Conservation (phyloP, 768 basidiomycete species). For the Boletus pseudo-olivaceus region DNA sequence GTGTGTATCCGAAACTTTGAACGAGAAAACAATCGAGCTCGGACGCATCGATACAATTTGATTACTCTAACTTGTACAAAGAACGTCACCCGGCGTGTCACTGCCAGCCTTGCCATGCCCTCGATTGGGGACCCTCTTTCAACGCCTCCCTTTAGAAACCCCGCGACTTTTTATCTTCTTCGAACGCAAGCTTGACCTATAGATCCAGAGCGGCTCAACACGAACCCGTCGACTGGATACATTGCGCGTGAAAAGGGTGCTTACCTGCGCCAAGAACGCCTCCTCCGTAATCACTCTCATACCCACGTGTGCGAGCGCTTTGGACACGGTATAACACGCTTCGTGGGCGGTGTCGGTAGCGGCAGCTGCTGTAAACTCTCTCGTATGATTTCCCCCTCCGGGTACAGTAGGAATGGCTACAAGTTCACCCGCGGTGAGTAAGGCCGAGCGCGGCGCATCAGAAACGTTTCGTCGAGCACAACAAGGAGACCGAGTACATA, state of each 20-base stretch:
- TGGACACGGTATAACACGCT: conserved; percentile 63
- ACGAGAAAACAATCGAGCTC: too few relatives aligned
- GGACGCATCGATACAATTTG: too few relatives aligned
- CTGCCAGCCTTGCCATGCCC: too few relatives aligned
- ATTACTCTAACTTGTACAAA: too few relatives aligned
- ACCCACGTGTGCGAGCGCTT: conserved; percentile 68
- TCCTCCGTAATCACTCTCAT: conserved; percentile 69
- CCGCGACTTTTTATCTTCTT: conserved; percentile 38
- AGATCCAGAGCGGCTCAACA: not conserved
- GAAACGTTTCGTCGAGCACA: not conserved
- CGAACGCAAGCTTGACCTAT: conserved; percentile 48
- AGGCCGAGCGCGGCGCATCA: not conserved
- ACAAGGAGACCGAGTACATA: conserved; percentile 11
- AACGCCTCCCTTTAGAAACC: conserved; percentile 7
- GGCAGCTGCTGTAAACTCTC: conserved; percentile 61
- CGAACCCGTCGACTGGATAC: not conserved
- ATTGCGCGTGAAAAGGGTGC: not conserved
- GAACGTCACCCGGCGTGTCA: too few relatives aligned
- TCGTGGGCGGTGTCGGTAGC: conserved; percentile 58
- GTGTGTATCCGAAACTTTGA: too few relatives aligned
- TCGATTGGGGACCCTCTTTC: too few relatives aligned
- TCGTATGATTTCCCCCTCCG: conserved; percentile 78
- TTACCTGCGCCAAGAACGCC: conserved; percentile 54
- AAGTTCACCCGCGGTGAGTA: not conserved
- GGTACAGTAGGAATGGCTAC: conserved; percentile 71